phyloP scores from a whole-genome alignment of 768 basidiomycete genomes.

The Phylloporus sp. region DNA sequence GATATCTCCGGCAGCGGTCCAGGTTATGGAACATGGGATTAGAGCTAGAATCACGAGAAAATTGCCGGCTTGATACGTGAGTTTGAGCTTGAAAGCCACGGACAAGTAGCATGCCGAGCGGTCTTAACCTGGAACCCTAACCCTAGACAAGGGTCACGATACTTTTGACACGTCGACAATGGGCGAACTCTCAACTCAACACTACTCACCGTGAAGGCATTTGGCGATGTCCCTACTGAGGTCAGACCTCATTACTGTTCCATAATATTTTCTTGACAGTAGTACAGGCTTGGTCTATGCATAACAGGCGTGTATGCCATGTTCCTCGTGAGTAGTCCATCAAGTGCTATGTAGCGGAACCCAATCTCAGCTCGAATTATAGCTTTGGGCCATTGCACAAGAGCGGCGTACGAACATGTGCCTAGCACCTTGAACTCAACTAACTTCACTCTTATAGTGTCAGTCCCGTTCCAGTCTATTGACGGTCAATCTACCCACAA shows the following conservation, averaged over 20 bases:
- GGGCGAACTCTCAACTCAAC: not conserved
- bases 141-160: constrained; percentile 17
- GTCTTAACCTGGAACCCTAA: constrained; percentile 14
- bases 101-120: no score
- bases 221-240: constrained; percentile 27
- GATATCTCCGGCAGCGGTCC: no score
- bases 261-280: not conserved
- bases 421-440: not conserved
- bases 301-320: constrained; percentile 88
- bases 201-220: not conserved
- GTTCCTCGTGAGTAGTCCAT: constrained; percentile 65
- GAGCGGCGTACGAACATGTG: constrained; percentile 66
- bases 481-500: constrained; percentile 61
- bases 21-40: no score
- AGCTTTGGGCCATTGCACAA: constrained; percentile 93
- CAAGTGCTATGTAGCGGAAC: not conserved
- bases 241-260: constrained; percentile 5
- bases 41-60: no score
- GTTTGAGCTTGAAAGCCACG: no score
- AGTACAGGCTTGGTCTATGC: constrained; percentile 63
- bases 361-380: constrained; percentile 6
- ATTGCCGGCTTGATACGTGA: no score
- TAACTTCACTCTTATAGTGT: constrained; percentile 45
- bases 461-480: constrained; percentile 75
- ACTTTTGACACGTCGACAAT: constrained; percentile 20